Base-by-base conservation (phyloP, 2,329 filamentous ascomycete genomes). In the Claviceps sp. region DNA sequence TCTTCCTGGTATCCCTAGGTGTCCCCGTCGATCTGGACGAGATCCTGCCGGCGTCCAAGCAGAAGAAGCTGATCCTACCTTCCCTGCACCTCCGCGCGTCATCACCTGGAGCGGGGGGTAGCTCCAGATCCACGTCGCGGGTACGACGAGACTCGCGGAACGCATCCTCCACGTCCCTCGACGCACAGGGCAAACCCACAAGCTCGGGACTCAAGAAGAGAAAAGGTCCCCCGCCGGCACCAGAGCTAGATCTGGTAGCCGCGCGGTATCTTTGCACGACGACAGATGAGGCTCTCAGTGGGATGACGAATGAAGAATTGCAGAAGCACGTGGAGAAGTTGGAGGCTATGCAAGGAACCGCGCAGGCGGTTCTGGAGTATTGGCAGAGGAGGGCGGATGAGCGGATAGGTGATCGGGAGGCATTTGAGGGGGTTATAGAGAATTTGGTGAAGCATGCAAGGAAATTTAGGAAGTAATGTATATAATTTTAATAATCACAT, bases 21-120 rank as follows among this genome's bases (percentile, higher is more conserved):
- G 93, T 98, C 0, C 93, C 93, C 1, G 88, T 98, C 45, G 93
- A 98, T 62, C 77, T 98, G 0, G 93, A 98, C 67, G 93, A 98
- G 71, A 97, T 98, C 52, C 79, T 98, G 7, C 93, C 93, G 0
- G 90, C 91, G 0, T 95, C 88, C 13, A 97, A 97, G 68, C 93
- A 98, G 67, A 97, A 97, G 77, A 97, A 97, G 65, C 82, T 98
- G 18, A 79, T 98, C 4, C 77, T 98, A 1, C 93, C 93, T 0
- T 95, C 90, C 5, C 83, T 93, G 18, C 94, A 88, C 37, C 81
- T 90, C 37, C 76, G 70, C 48, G 76, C 68, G 55, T 75, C 66
- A 50, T 84, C 72, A 26, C 75, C 72, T 37, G 72, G 78, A 42
- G 75, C 71, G 18, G 82, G 79, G 3, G 71, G 70, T 26, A 78